Base-by-base conservation (phyloP, 495 filamentous ascomycete genomes). In the Echria macrotheca region DNA sequence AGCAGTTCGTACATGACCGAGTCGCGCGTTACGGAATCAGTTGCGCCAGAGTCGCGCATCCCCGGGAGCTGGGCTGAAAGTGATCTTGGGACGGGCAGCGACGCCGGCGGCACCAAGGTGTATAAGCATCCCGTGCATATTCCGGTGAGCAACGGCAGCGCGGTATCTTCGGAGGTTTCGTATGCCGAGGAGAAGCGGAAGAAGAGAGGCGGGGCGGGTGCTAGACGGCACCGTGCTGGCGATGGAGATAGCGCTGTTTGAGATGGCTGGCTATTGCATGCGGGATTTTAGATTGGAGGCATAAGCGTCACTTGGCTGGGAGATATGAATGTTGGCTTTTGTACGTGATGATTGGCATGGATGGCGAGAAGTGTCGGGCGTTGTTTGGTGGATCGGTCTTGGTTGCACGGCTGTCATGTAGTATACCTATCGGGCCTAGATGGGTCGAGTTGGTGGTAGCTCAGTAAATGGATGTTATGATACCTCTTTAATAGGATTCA, bases 121-220 rank as follows among this genome's bases (percentile, higher is more conserved):
- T 95, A 95, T 63, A 79, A 76, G 50, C 87, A 91, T 64, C 74
- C 83, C 1, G 87, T 91, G 54, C 86, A 89, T 0, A 87, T 87
- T 1, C 65, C 91, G 58, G 82, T 74, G 25, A 52, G 57, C 29
- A 45, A 48, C 46, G 35, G 36, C 11, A 36, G 41, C 15, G 41
- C 49, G 25, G 19, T 56, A 10, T 45, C 47, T 11, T 61, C 46
- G 15, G 63, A 67, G 37, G 53, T 59, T 23, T 49, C 64, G 32
- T 68, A 66, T 43, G 47, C 57, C 4, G 60, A 68, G 47, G 60
- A 66, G 50, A 66, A 57, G 55, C 46, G 63, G n/a, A 66, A 63
- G 56, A 59, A 54, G 54, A 44, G 62, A 10, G 59, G 44, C 10
- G 62, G 57, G 6, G 62, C 50, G 3, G 62, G 55, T 8, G 52